These are phyloP conservation scores for Colletotrichum tanaceti DNA, from an alignment of 2,329 filamentous ascomycete species.

Conservation along the genomic window DNA sequence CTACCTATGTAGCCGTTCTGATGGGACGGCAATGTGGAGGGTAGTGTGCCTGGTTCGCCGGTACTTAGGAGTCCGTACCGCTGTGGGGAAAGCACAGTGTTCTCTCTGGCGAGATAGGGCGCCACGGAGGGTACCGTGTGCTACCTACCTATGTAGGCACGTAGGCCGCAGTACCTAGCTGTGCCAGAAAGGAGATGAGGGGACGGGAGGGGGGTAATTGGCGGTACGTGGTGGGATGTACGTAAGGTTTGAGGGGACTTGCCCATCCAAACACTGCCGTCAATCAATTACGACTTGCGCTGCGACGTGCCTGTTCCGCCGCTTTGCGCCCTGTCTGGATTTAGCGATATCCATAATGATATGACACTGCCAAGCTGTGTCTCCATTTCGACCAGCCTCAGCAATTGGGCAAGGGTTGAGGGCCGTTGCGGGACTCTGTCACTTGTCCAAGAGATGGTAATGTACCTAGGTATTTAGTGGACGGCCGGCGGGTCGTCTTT, in stretches of 20 bases:
- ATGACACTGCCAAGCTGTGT: constrained; percentile 37
- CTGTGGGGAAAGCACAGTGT: constrained; percentile 21
- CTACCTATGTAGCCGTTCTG: constrained; percentile 30
- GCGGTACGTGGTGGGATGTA: constrained; percentile 28
- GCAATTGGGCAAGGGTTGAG: constrained; percentile 24
- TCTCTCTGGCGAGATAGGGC: constrained; percentile 20
- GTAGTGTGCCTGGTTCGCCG: constrained; percentile 22
- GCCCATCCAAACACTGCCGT: constrained; percentile 36
- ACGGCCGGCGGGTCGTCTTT: background rate
- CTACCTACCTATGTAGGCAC: no score
- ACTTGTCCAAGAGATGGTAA: constrained; percentile 23
- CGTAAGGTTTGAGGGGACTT: constrained; percentile 36
- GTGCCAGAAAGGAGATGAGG: constrained; percentile 1
- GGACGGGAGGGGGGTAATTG: constrained; percentile 6
- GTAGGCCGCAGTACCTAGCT: constrained; percentile 6
- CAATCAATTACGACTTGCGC: constrained; percentile 28
- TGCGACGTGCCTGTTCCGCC: constrained; percentile 27
- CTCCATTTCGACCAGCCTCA: constrained; percentile 32
- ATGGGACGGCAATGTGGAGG: constrained; percentile 35
- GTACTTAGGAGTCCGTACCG: constrained; percentile 23
- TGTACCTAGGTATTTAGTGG: background rate
- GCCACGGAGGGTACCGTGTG: constrained; percentile 27
- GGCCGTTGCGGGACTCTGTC: constrained; percentile 22
- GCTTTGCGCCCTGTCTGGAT: constrained; percentile 18
- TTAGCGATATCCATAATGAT: constrained; percentile 38